Base-by-base conservation (phyloP, 1,139 yeast species). In the Hyphopichia pseudoburtonii region DNA sequence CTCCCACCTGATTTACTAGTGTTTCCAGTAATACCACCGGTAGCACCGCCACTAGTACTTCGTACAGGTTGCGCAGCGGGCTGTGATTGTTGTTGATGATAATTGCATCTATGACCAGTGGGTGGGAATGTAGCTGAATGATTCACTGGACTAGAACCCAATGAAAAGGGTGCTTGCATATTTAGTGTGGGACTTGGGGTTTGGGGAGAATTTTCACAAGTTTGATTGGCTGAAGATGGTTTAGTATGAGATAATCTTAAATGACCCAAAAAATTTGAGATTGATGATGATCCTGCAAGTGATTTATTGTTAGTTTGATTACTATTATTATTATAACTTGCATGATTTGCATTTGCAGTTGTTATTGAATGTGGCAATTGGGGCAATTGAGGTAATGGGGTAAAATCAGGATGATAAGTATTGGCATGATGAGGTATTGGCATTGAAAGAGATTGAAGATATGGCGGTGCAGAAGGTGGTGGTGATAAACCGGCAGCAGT, bases 191-290 rank as follows among this genome's bases (percentile, higher is more conserved):
- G 9, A 7, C 9, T 21, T 7, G 23, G 23, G 23, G 10, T 7
- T 21, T 21, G 23, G 23, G 7, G 18, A 11, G 32, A 3, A n/a
- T n/a, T n/a, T n/a, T 21, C 11, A 12, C 1, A 27, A 30, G 16
- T 21, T 15, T 8, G 30, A 28, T 5, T 8, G 18, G 30, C 11
- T 5, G 14, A 12, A 7, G 28, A 15, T 14, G 35, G 16, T 12
- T 14, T 28, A 11, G 25, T 21, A 21, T 33, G 36, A 19, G 41
- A 37, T 14, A 44, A 18, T 40, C 57, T 61, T 34, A 62, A 49
- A 35, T 62, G 66, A 14, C 64, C 64, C 36, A 62, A 50, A 22
- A 63, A 40, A 40, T 54, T 61, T 12, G 62, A 46, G 12, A 60
- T 41, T 6, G 67, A 54, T 6, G 56, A 43, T 10, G 62, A 45